Percentiles rank a stretch among this genome's conserved stretches.
Evolutionary conservation across 768 basidiomycete species (phyloP).

Genomic region (Pholiota molesta): DNA sequence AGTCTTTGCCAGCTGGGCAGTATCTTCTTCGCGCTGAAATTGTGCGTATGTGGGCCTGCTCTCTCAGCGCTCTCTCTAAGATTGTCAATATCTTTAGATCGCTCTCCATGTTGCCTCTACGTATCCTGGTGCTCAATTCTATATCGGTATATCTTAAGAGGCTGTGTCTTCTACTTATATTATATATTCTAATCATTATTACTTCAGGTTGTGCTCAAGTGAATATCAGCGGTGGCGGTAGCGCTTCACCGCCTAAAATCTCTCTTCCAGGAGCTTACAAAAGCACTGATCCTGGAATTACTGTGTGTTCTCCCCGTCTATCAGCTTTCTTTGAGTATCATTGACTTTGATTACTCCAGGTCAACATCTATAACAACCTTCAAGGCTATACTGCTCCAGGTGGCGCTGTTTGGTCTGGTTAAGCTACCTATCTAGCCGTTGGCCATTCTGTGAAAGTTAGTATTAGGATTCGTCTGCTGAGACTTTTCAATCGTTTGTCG

Average conservation of each 20-base stretch:
- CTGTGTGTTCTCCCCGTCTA: conserved; percentile 28
- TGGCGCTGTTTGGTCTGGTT: conserved; percentile 42
- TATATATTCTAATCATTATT: not conserved
- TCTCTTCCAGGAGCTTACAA: conserved; percentile 52
- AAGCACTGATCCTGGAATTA: conserved; percentile 51
- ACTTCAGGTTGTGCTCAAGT: conserved; percentile 50
- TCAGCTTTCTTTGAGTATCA: not conserved
- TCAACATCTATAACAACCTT: conserved; percentile 61
- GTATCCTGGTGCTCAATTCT: conserved; percentile 56
- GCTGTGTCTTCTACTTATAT: not conserved
- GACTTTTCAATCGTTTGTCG: too few relatives aligned
- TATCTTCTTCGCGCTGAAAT: conserved; percentile 55
- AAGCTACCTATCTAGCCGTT: conserved; percentile 14
- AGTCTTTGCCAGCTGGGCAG: conserved; percentile 50
- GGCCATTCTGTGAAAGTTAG: too few relatives aligned
- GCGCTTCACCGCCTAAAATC: conserved; percentile 49
- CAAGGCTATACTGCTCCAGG: conserved; percentile 51
- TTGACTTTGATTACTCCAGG: conserved; percentile 20
- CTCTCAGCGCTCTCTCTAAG: not conserved
- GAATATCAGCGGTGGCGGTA: conserved; percentile 46
- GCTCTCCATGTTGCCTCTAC: conserved; percentile 40
- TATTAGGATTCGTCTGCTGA: too few relatives aligned
- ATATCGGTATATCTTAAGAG: conserved; percentile 34
- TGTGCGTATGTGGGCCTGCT: conserved; percentile 21
- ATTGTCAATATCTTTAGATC: conserved; percentile 20